Percentiles rank a stretch among this genome's conserved stretches.
Conservation (phyloP, 2,329 filamentous ascomycete genomes). For the Exophiala xenobiotica region DNA sequence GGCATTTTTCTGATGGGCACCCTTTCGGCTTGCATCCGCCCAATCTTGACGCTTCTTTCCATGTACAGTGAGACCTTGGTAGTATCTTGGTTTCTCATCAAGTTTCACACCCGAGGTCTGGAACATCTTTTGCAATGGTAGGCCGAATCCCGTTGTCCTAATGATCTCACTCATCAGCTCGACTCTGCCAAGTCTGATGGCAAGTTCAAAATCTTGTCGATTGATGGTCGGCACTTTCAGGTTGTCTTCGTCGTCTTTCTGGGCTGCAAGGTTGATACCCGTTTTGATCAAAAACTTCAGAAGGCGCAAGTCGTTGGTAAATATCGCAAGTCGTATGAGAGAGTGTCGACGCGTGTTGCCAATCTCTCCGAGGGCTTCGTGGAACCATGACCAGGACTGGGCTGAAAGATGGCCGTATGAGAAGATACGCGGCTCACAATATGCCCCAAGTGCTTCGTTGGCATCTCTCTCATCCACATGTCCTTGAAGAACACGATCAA, state of each 20-base stretch:
- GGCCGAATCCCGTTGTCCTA: slow-evolving; percentile 63
- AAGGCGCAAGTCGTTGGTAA: slow-evolving; percentile 53
- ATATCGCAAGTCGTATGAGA: slow-evolving; percentile 49
- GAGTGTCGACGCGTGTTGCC: background rate
- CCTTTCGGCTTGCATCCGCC: slow-evolving; percentile 62
- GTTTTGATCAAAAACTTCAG: slow-evolving; percentile 61
- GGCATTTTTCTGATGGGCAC: slow-evolving; percentile 38
- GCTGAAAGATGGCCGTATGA: background rate
- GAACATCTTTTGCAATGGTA: slow-evolving; percentile 67
- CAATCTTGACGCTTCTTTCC: slow-evolving; percentile 74
- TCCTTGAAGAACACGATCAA: slow-evolving; percentile 37
- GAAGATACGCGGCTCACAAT: background rate
- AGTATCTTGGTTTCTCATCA: slow-evolving; percentile 66
- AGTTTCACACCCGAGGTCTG: slow-evolving; percentile 64
- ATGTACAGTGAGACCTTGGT: slow-evolving; percentile 74
- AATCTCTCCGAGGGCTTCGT: slow-evolving; percentile 12
- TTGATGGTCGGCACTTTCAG: slow-evolving; percentile 30
- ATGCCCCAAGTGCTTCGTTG: slow-evolving; percentile 5
- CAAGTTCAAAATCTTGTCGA: slow-evolving; percentile 38
- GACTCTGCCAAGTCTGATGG: slow-evolving; percentile 50
- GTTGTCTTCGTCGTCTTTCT: slow-evolving; percentile 32
- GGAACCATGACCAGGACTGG: slow-evolving; percentile 26
- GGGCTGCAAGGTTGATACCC: slow-evolving; percentile 46
- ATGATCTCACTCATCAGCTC: slow-evolving; percentile 65
- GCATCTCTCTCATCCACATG: slow-evolving; percentile 9